A percentile compares a stretch with the other conserved stretches of the same genome.
Conservation (phyloP, 495 filamentous ascomycete species). For the Lichina pygmaea region DNA sequence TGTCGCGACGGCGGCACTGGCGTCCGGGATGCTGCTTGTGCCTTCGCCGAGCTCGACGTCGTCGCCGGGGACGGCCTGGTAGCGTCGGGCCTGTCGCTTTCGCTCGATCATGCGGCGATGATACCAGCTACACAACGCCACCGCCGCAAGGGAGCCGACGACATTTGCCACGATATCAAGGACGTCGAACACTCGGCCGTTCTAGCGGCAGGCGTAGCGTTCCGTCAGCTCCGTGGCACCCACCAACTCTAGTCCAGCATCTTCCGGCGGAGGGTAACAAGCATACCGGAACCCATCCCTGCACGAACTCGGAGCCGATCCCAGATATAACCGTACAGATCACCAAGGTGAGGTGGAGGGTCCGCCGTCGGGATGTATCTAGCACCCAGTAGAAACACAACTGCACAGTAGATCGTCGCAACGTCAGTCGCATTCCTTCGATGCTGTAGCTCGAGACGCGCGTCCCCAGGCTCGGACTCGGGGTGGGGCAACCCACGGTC, state of each 20-base stretch:
- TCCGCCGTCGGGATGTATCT: conserved; percentile 65
- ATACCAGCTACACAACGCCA: conserved; percentile 65
- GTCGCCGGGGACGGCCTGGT: conserved; percentile 30
- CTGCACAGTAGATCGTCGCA: conserved; percentile 5
- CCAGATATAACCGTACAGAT: conserved; percentile 48
- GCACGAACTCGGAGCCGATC: conserved; percentile 64
- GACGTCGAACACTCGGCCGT: conserved; percentile 55
- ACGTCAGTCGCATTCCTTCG: no score
- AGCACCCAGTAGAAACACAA: conserved; percentile 87
- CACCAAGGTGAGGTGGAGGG: conserved; percentile 58
- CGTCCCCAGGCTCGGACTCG: background rate
- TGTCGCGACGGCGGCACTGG: conserved; percentile 2
- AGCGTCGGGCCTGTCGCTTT: conserved; percentile 45
- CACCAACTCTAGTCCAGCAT: background rate
- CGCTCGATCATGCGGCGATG: conserved; percentile 88
- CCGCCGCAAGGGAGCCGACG: conserved; percentile 40
- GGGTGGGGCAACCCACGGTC: conserved; percentile 17
- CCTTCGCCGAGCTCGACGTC: conserved; percentile 13
- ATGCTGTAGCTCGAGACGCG: no score
- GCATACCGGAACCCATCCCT: conserved; percentile 39
- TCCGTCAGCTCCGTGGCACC: no score
- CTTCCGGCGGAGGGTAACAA: background rate
- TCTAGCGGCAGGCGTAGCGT: conserved; percentile 10
- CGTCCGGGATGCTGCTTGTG: conserved; percentile 8
- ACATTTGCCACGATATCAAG: conserved; percentile 75